phyloP scores from a whole-genome alignment of 306 rosid species.

The Datisca glomerata region DNA sequence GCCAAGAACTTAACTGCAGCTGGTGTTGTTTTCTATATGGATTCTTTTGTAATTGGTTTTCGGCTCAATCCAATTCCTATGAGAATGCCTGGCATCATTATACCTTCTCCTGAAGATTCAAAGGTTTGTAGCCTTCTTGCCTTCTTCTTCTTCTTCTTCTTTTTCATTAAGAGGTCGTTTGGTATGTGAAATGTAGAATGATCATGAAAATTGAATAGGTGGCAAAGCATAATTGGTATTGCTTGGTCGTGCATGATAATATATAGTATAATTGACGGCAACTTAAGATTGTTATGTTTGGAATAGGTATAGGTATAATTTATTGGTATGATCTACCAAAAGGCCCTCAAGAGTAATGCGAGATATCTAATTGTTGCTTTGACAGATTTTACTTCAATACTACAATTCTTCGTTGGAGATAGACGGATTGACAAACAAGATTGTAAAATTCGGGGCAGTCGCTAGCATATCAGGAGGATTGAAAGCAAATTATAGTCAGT shows the following conservation, averaged over 20 bases:
- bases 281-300: too few species aligned
- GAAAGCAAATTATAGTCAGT: conserved; percentile 52
- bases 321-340: too few species aligned
- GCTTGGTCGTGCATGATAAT: too few species aligned
- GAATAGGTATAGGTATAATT: too few species aligned
- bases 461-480: conserved; percentile 71
- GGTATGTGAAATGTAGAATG: too few species aligned
- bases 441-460: conserved; percentile 63
- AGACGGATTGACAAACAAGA: conserved; percentile 40
- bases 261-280: too few species aligned
- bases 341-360: too few species aligned
- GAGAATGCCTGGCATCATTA: conserved; percentile 69
- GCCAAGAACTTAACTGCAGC: conserved; percentile 77
- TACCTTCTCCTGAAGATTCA: conserved; percentile 73
- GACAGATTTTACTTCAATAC: conserved; percentile 70
- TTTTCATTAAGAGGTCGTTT: too few species aligned
- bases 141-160: too few species aligned
- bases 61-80: conserved; percentile 86
- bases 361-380: too few species aligned
- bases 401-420: conserved; percentile 82
- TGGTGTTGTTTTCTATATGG: conserved; percentile 89
- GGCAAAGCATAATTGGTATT: too few species aligned
- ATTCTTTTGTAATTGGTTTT: conserved; percentile 78
- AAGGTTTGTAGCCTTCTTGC: conserved; percentile 62
- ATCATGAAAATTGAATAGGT: too few species aligned